phyloP scores from a whole-genome alignment of 2,329 filamentous ascomycete species.

The Ophiobolus disseminans region DNA sequence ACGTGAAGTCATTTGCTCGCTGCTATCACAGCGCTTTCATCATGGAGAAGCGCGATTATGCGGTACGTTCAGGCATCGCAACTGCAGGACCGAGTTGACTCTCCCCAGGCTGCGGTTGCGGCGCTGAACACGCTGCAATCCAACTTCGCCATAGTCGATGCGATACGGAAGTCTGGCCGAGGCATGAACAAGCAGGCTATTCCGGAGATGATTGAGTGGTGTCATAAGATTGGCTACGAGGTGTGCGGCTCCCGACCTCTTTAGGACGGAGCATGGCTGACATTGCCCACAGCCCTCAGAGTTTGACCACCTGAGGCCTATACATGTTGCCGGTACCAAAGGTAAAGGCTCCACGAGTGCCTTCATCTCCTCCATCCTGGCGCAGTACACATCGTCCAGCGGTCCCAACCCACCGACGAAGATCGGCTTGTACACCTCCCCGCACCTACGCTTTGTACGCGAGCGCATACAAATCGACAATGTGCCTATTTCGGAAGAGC shows the following conservation, averaged over 20 bases:
- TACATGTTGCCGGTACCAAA: slow-evolving; percentile 93
- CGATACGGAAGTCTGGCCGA: slow-evolving; percentile 75
- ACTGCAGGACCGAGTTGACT: slow-evolving; percentile 25
- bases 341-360: slow-evolving; percentile 91
- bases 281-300: slow-evolving; percentile 61
- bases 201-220: slow-evolving; percentile 83
- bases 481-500: slow-evolving; percentile 68
- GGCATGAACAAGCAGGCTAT: slow-evolving; percentile 77
- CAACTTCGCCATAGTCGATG: slow-evolving; percentile 79
- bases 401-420: slow-evolving; percentile 54
- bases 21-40: slow-evolving; percentile 19
- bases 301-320: slow-evolving; percentile 65
- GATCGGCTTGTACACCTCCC: slow-evolving; percentile 83
- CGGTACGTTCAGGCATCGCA: slow-evolving; percentile 26
- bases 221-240: slow-evolving; percentile 76
- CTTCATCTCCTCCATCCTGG: slow-evolving; percentile 80
- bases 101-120: slow-evolving; percentile 69
- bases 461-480: slow-evolving; percentile 86
- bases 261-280: slow-evolving; percentile 5
- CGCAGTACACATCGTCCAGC: slow-evolving; percentile 61
- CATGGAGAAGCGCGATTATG: slow-evolving; percentile 47
- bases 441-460: slow-evolving; percentile 81
- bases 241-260: slow-evolving; percentile 56
- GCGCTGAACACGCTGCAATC: slow-evolving; percentile 79
- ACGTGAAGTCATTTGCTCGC: slow-evolving; percentile 16